Evolutionary conservation across 495 filamentous ascomycete genomes (phyloP), one percentile per base, ranked within the genome.

Genomic region (Talaromyces liani): DNA sequence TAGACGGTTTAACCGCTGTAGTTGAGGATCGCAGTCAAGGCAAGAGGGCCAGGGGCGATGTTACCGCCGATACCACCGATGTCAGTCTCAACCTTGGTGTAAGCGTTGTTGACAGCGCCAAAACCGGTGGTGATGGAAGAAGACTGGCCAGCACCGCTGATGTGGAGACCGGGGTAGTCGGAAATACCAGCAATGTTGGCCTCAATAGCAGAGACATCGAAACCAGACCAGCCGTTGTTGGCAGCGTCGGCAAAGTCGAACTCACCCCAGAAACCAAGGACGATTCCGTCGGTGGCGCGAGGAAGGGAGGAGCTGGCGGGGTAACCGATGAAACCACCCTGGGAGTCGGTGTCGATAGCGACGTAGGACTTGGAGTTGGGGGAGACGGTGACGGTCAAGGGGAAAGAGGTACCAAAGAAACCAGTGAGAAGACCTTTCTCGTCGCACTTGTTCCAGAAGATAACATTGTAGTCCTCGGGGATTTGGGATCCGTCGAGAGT

Each of bases 391-490:
- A 85, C 69, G 24, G 58, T 73, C 10, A 84, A 68, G 49, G 76
- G 77, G 20, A 68, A 57, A 18, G 71, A 68, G 67, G 76, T 69
- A 63, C 64, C 69, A 56, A 72, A 81, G 70, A 75, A 82, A 58
- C 80, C 75, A 61, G 68, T 67, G 64, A 79, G 64, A 34, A 67
- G 59, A 20, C 69, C 70, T 54, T 77, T 70, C 61, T 73, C 71
- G 18, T 75, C 80, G 27, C 72, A 69, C 63, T 77, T 84, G 77
- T 85, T 82, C 82, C 82, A 85, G 73, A 85, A 73, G 18, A 73
- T 64, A 55, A 84, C 69, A 45, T 72, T 77, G 14, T 74, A 71
- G 53, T 51, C 58, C 20, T 54, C 59, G 62, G 74, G 60, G 51
- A 68, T 72, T 5, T 22, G n/a, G 39, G 45, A 55, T 59, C 81